Base-by-base conservation (phyloP, 495 filamentous ascomycete species). In the Viridothelium virens region DNA sequence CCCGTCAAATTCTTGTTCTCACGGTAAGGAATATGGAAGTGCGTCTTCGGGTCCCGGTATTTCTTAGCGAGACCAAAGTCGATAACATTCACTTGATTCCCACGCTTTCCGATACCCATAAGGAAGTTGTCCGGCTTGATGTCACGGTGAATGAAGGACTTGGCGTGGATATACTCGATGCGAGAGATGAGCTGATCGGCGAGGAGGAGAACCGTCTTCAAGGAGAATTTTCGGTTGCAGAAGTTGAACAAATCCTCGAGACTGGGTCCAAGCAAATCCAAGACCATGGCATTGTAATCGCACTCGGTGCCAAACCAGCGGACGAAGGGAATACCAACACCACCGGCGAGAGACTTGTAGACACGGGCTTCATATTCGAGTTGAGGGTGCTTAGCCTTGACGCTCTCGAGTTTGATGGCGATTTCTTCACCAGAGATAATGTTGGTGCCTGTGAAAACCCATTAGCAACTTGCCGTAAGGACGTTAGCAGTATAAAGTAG, bases 1-100 rank as follows among this genome's bases (percentile, higher is more conserved):
- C 94, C 94, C 41, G 94, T 99, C 80, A 99, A 83, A 85, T 99
- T 99, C 89, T 99, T 99, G 86, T 99, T 99, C 91, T 99, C 94
- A 79, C 94, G 87, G 83, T 99, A 99, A 36, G 94, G 94, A 69
- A 99, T 99, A 79, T 99, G 94, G 82, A 99, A 99, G 81, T 99
- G 94, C 62, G 94, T 97, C 88, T 99, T 99, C 59, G 94, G 94
- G 83, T 99, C 94, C 70, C 94, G 89, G 81, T 99, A 99, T 82
- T 99, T 99, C 89, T 99, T 99, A 72, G 94, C 94, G 65, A 99
- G 83, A 83, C 94, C 94, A 72, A 99, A 99, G 80, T 99, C 95
- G 69, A 99, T 99, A 53, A 99, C 95, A 71, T 99, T 99, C 82
- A 99, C 95, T 83, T 99, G 95, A 80, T 99, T 99, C 50, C 95